Percentiles rank a stretch among this genome's conserved stretches.
These are phyloP conservation scores for Backusella sp. DNA, from an alignment of 192 early-diverging fungal genomes.

Conservation along the genomic window DNA sequence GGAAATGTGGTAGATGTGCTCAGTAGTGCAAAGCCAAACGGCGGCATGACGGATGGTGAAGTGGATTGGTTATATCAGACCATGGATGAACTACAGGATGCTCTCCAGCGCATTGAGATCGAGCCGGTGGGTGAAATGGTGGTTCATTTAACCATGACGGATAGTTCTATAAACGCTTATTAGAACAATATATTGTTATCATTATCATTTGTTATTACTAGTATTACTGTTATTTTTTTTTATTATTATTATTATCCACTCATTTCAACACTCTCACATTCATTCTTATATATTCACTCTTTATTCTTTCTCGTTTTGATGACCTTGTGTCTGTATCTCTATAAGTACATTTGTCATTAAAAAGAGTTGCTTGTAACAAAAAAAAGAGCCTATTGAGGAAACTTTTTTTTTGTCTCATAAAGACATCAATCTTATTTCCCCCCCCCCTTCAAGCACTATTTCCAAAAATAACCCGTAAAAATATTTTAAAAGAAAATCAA, in stretches of 20 bases:
- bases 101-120: constrained; percentile 31
- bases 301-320: no score
- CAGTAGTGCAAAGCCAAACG: constrained; percentile 11
- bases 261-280: neutral
- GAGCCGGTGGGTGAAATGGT: constrained; percentile 38
- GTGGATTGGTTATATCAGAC: constrained; percentile 32
- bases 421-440: no score
- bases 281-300: neutral
- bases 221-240: neutral
- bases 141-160: constrained; percentile 30
- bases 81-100: constrained; percentile 33
- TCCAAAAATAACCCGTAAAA: no score
- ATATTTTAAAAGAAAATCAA: no score
- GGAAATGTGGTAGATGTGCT: neutral
- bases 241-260: neutral
- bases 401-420: no score
- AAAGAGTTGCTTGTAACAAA: no score
- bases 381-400: no score
- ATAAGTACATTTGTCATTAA: no score
- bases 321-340: no score
- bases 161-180: constrained; percentile 12
- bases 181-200: neutral
- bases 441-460: no score
- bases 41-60: constrained; percentile 17
- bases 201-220: no score